Base-by-base conservation (phyloP, 108 stramenopile species). In the Chaetoceros muelleri region DNA sequence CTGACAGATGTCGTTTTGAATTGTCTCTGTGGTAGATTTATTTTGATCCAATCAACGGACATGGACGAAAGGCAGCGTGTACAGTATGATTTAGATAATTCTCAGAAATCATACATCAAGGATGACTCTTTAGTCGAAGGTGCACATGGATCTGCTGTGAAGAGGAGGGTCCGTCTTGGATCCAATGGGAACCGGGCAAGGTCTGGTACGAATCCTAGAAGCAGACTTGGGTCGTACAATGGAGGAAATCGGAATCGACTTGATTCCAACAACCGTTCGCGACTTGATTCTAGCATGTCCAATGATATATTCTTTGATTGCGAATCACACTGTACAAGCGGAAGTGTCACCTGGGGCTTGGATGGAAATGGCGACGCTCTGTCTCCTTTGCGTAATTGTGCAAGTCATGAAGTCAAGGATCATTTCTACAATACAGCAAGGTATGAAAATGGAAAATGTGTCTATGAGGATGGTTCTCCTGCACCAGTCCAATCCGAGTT, bases 401-500 rank as follows among this genome's bases (percentile, higher is more conserved):
- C 53, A 23, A 54, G 28, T 18, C 22, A 13, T 16, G 24, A 54
- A 16, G 24, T 16, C 3, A 54, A 10, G 53, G 7, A 56, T 17
- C 3, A 21, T 56, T 30, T 56, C 21, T 56, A 22, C n/a, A 56
- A 22, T 30, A 52, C 72, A 20, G 71, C 71, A 23, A 34, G 58
- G 25, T 76, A 76, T 48, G 28, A 48, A n/a, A 24, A 68, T 28
- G 54, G 70, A 34, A 76, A 56, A 55, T 61, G 71, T 24, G 40
- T 72, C 7, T 76, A 77, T 31, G 27, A 57, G 10, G 61, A 71
- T 58, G 76, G 70, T 26, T 30, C 73, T 30, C 67, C 71, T n/a
- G 73, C 80, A 0, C 67, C 30, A 30, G 73, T 81, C 17, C 75
- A 75, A 26, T 61, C 55, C 19, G 76, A 73, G 19, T 73, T 74